Conservation (phyloP, 1,284 basidiomycete genomes). For the Vanrija pseudolonga region DNA sequence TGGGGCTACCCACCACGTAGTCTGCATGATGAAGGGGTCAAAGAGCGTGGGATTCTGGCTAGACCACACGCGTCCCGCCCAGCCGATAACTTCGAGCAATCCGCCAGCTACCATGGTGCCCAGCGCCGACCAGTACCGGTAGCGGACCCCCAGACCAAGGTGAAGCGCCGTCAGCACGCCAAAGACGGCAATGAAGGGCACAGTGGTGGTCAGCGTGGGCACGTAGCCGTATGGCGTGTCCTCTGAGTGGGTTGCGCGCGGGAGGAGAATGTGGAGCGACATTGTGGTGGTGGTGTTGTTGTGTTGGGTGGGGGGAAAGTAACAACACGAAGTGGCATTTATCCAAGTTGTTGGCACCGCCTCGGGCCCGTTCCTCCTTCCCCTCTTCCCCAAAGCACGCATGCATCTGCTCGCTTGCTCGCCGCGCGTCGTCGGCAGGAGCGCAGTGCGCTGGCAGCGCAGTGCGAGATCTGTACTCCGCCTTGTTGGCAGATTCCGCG, state of each 20-base stretch:
- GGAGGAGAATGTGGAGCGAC: too few species aligned
- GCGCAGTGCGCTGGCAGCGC: too few species aligned
- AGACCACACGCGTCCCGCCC: slow-evolving; percentile 37
- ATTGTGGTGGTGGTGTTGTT: too few species aligned
- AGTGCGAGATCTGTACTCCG: too few species aligned
- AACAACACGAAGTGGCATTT: too few species aligned
- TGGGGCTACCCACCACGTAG: slow-evolving; percentile 32
- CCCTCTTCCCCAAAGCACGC: too few species aligned
- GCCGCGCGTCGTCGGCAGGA: too few species aligned
- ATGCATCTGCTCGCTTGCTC: too few species aligned
- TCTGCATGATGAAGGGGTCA: slow-evolving; percentile 53
- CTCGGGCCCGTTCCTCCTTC: too few species aligned
- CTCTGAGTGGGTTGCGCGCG: not conserved
- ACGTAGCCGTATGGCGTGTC: slow-evolving; percentile 36
- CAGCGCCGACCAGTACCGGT: slow-evolving; percentile 55
- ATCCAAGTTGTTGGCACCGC: too few species aligned
- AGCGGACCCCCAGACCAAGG: slow-evolving; percentile 49
- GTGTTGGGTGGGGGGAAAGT: too few species aligned
- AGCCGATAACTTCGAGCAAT: slow-evolving; percentile 54
- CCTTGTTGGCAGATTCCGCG: too few species aligned
- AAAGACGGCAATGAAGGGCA: slow-evolving; percentile 33
- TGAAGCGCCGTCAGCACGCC: slow-evolving; percentile 49
- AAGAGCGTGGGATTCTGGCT: slow-evolving; percentile 22
- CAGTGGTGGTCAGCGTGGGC: slow-evolving; percentile 14
- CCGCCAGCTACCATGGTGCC: slow-evolving; percentile 57